Conservation (phyloP, 73 alveolate genomes). For the Stentor roeselii region DNA sequence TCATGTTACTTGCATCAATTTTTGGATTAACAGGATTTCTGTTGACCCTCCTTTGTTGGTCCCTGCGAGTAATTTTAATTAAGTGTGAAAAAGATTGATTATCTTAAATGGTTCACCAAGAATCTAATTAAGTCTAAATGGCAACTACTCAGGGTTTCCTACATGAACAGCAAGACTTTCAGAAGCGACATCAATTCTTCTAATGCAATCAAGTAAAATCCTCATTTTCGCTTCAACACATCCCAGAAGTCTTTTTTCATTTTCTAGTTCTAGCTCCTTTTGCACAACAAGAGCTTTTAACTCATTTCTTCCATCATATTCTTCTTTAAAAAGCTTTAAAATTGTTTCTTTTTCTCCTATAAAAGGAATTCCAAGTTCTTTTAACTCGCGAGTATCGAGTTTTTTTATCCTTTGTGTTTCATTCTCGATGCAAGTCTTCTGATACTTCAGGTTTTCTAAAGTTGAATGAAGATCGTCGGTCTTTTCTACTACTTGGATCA, state of each 20-base stretch:
- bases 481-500: neutral
- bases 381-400: neutral
- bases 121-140: no score
- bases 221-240: neutral
- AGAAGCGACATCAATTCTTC: neutral
- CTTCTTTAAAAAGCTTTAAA: neutral
- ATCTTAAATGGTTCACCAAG: no score
- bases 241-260: neutral
- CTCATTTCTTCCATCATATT: neutral
- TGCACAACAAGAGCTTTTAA: neutral
- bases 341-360: neutral
- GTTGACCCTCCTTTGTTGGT: slow-evolving; percentile 24
- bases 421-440: neutral
- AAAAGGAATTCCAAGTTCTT: neutral
- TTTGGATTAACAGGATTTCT: slow-evolving; percentile 9
- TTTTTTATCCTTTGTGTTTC: slow-evolving; percentile 21
- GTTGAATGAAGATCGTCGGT: neutral
- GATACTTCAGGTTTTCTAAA: neutral
- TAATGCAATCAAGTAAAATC: neutral
- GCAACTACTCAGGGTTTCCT: no score
- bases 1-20: slow-evolving; percentile 12
- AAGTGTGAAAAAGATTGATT: no score
- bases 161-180: no score
- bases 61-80: no score
- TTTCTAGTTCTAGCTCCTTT: neutral